Conservation (phyloP, 176 grass and related monocot genomes). For the Aegilops umbellulata region DNA sequence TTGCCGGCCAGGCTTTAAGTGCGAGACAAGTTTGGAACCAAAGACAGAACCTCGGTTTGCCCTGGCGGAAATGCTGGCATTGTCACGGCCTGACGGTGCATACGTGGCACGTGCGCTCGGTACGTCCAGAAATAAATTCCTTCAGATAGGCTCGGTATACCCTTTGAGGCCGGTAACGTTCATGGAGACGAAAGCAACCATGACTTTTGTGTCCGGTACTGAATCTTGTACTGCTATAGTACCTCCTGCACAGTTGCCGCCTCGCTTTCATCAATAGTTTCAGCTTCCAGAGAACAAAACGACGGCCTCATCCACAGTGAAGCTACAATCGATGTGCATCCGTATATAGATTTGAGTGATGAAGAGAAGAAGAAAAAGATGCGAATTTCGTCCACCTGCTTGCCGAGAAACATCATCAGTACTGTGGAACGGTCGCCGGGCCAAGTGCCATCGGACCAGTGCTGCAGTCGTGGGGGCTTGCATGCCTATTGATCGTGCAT, state of each 20-base stretch:
- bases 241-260: background rate
- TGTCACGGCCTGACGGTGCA: background rate
- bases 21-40: no score
- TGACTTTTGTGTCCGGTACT: background rate
- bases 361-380: no score
- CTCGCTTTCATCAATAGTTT: constrained; percentile 13
- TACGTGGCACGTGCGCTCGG: no score
- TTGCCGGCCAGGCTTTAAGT: background rate
- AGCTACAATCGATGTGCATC: no score
- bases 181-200: no score
- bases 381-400: no score
- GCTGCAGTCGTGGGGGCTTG: constrained; percentile 16
- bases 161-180: background rate
- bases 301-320: background rate
- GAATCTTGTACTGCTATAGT: background rate
- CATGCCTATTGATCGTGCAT: background rate
- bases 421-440: background rate
- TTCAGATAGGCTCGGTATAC: no score
- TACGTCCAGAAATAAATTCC: no score
- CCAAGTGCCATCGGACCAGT: background rate
- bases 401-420: constrained; percentile 7
- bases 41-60: background rate
- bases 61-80: background rate
- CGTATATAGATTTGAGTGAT: no score
- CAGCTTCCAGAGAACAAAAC: background rate